Base-by-base conservation (phyloP, 257 asterid genomes). In the Rauvolfia tetraphylla region DNA sequence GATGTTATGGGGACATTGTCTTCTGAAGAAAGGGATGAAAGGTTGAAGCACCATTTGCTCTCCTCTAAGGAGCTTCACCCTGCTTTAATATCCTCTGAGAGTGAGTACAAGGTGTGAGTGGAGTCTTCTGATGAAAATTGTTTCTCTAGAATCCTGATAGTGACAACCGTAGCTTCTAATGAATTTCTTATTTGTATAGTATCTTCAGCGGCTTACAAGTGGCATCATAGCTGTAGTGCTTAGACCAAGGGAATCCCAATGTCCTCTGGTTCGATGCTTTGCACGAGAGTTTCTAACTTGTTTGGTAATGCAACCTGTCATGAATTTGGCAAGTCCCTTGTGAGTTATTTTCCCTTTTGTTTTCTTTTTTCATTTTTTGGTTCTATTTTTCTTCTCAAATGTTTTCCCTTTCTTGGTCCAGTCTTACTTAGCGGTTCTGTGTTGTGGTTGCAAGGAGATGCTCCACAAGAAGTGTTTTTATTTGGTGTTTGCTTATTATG, bases 41-140 rank as follows among this genome's bases (percentile, higher is more conserved):
- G 98, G 85, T 83, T 95, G 88, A 95, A 90, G 82, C 94, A 93
- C 86, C 95, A 95, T 79, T 91, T 93, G 62, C 75, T 91, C 83
- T 82, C 83, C 80, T 88, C 97, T 63, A 91, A 91, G 85, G 97
- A 95, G 85, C 98, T 95, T 81, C 99, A 95, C 85, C 99, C 99
- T 75, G 99, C 99, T 75, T 83, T 95, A 90, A 85, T 91, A 82
- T 91, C 99, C 80, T 75, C 98, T 68, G 99, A 95, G 88, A 82
- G 96, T 91, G 99, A 95, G 97, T 93, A 95, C 96, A 95, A 95
- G 99, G 99, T 95, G 95, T 88, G 89, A 68, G 84, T 83, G 82
- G 89, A 81, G 93, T 81, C 87, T 79, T 88, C 89, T 89, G 56
- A 73, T 84, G 79, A 82, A 86, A 82, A 33, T 68, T 70, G 65